Conservation (phyloP, 1,284 basidiomycete species). For the Exobasidium cylindrosporum region DNA sequence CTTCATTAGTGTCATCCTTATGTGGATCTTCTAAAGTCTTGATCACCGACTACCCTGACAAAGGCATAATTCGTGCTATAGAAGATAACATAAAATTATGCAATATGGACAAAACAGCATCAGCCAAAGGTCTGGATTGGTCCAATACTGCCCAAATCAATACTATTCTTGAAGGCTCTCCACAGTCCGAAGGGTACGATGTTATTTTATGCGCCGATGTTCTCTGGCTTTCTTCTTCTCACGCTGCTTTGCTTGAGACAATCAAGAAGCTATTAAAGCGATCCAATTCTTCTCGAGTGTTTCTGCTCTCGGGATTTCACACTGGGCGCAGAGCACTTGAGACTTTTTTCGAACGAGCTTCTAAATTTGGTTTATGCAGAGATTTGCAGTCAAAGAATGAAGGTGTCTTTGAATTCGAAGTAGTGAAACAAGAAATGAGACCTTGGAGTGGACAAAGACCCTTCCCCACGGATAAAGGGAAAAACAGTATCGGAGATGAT, state of each 20-base stretch:
- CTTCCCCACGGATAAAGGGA: background rate
- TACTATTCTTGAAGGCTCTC: background rate
- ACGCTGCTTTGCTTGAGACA: slow-evolving; percentile 36
- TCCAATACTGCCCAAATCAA: background rate
- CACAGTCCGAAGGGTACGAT: slow-evolving; percentile 24
- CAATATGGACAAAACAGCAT: background rate
- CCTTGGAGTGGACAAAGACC: background rate
- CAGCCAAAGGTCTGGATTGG: background rate
- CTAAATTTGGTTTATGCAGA: background rate
- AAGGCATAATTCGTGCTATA: slow-evolving; percentile 15
- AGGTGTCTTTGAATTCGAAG: slow-evolving; percentile 4
- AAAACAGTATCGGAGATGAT: slow-evolving; percentile 5
- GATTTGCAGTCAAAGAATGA: background rate
- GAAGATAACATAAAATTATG: background rate
- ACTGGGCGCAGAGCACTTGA: slow-evolving; percentile 44
- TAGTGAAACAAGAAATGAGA: background rate
- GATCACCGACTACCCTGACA: slow-evolving; percentile 27
- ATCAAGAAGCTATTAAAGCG: slow-evolving; percentile 33
- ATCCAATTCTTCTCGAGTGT: slow-evolving; percentile 21
- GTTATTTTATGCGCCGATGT: slow-evolving; percentile 43
- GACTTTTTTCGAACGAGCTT: slow-evolving; percentile 33
- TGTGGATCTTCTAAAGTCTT: slow-evolving; percentile 23
- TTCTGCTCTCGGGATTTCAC: slow-evolving; percentile 48
- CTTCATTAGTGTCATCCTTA: slow-evolving; percentile 31
- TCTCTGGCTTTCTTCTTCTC: slow-evolving; percentile 50